Conservation (phyloP, 1,284 basidiomycete species). For the Laetiporus sulphureus region DNA sequence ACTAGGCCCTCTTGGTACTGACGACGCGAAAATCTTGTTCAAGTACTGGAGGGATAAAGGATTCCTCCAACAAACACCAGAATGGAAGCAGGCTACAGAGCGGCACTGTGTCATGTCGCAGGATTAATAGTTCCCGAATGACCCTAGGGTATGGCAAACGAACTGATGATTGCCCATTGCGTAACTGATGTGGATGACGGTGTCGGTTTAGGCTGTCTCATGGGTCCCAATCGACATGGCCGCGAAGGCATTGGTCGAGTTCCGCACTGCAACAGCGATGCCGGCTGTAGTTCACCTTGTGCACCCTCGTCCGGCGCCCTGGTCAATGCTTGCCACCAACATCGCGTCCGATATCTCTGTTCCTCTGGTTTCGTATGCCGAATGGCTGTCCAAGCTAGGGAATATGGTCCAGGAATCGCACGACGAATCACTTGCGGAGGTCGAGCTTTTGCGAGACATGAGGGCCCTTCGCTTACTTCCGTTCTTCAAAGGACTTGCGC, state of each 20-base stretch:
- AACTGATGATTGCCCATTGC: too few species aligned
- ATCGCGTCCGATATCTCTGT: slow-evolving; percentile 15
- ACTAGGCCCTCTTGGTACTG: slow-evolving; percentile 1
- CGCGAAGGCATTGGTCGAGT: slow-evolving; percentile 18
- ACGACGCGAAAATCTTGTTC: slow-evolving; percentile 9
- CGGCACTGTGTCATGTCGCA: too few species aligned
- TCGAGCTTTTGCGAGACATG: not conserved
- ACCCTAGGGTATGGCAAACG: too few species aligned
- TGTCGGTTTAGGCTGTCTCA: slow-evolving; percentile 13
- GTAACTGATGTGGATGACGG: too few species aligned
- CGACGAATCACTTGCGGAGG: not conserved
- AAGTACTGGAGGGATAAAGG: slow-evolving; percentile 8
- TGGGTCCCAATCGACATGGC: slow-evolving; percentile 21
- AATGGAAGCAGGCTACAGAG: too few species aligned
- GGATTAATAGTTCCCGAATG: too few species aligned
- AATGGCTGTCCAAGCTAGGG: slow-evolving; percentile 18
- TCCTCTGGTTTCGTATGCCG: slow-evolving; percentile 16
- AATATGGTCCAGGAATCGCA: not conserved
- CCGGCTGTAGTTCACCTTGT: slow-evolving; percentile 22
- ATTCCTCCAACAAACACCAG: not conserved
- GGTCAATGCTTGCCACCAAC: slow-evolving; percentile 12
- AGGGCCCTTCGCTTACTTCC: not conserved
- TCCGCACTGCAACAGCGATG: slow-evolving; percentile 13
- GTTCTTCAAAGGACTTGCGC: not conserved
- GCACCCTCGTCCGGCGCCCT: slow-evolving; percentile 20